Conservation (phyloP, 169 alveolate species). For the Nephromyces sp. region DNA sequence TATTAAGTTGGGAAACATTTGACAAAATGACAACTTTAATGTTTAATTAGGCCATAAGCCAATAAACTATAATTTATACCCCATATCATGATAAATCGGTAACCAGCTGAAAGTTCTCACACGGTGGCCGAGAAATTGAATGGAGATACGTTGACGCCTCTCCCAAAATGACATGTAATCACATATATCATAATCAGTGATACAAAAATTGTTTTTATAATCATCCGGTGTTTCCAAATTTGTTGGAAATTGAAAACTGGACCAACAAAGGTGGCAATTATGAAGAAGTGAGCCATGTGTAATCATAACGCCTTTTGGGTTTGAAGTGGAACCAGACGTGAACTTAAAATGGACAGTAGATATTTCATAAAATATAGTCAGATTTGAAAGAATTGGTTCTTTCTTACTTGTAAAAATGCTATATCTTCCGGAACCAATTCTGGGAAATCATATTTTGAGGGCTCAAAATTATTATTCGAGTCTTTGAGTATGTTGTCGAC, state of each 20-base stretch:
- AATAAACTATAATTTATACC: constrained; percentile 17
- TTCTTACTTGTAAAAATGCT: constrained; percentile 41
- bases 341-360: constrained; percentile 35
- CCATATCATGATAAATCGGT: constrained; percentile 60
- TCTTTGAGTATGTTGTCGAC: constrained; percentile 10
- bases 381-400: background rate
- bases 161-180: constrained; percentile 16
- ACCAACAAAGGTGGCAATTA: constrained; percentile 45
- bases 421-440: constrained; percentile 16
- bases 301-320: constrained; percentile 54
- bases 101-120: constrained; percentile 50
- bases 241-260: constrained; percentile 32
- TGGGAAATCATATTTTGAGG: background rate
- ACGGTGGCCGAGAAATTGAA: constrained; percentile 28
- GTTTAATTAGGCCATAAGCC: background rate
- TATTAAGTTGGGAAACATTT: background rate
- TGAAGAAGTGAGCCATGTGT: constrained; percentile 50
- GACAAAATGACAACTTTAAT: background rate
- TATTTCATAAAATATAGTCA: too few relatives aligned
- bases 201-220: constrained; percentile 12
- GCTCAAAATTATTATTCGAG: background rate
- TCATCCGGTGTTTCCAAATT: constrained; percentile 20
- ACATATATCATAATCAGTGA: constrained; percentile 9
- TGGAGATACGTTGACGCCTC: constrained; percentile 15
- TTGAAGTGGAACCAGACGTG: constrained; percentile 53